phyloP scores from a whole-genome alignment of 805 yeast species.

The Zygosaccharomyces lentus region DNA sequence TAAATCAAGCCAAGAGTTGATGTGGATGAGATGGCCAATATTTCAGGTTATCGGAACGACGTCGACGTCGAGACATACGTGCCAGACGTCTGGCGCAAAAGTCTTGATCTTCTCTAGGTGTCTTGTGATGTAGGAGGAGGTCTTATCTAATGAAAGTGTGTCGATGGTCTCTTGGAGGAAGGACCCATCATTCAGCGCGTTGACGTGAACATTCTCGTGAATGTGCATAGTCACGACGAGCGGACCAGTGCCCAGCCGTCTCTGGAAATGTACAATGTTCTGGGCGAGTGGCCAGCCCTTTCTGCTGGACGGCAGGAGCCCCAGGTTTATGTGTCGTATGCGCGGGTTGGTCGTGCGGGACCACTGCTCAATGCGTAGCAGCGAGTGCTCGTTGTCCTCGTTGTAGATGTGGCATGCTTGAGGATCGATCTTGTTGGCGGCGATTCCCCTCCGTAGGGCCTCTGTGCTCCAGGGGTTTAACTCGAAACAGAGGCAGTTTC shows the following conservation, averaged over 20 bases:
- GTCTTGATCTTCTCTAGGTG: constrained; percentile 70
- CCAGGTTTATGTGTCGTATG: constrained; percentile 63
- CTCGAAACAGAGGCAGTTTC: constrained; percentile 68
- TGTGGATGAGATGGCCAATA: not conserved
- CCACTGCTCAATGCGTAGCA: constrained; percentile 35
- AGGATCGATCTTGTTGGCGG: constrained; percentile 38
- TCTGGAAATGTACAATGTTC: constrained; percentile 11
- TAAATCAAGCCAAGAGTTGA: not conserved
- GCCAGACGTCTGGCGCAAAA: constrained; percentile 86
- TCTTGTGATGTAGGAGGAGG: constrained; percentile 9
- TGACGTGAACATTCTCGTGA: constrained; percentile 65
- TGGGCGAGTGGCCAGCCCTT: constrained; percentile 55
- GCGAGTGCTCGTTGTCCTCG: constrained; percentile 57
- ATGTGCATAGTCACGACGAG: constrained; percentile 47
- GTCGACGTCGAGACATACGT: constrained; percentile 51
- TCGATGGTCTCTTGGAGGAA: constrained; percentile 11
- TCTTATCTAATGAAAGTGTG: constrained; percentile 4
- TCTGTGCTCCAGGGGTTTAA: constrained; percentile 79
- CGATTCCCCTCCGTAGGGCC: constrained; percentile 59
- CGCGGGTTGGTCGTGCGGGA: constrained; percentile 27
- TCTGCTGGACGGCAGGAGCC: constrained; percentile 68
- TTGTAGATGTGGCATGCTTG: constrained; percentile 43
- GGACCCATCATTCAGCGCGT: constrained; percentile 34
- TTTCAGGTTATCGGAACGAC: constrained; percentile 10
- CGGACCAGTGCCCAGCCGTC: constrained; percentile 6